Percentiles rank a stretch among this genome's conserved stretches.
These are phyloP conservation scores for Pulicaria dysenterica DNA, from an alignment of 129 eudicot species.

Conservation along the genomic window DNA sequence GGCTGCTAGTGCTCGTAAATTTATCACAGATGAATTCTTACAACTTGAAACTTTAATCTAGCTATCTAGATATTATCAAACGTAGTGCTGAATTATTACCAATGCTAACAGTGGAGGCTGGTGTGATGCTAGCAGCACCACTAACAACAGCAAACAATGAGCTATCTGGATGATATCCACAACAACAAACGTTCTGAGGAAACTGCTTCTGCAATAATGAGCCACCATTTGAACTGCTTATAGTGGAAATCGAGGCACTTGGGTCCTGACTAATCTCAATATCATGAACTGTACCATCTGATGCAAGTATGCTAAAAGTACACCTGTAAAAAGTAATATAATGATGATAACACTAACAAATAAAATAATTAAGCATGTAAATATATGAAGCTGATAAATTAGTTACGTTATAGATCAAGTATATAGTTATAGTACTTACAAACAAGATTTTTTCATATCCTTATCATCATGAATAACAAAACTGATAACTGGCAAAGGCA, in stretches of 20 bases:
- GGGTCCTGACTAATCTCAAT: constrained; percentile 89
- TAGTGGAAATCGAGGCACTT: constrained; percentile 60
- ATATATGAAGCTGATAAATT: constrained; percentile 16
- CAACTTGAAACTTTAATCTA: background rate
- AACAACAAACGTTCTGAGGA: constrained; percentile 60
- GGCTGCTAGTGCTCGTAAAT: constrained; percentile 16
- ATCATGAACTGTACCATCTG: constrained; percentile 80
- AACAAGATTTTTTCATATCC: constrained; percentile 49
- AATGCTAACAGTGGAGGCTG: constrained; percentile 36
- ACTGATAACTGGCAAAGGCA: constrained; percentile 63
- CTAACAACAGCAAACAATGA: constrained; percentile 68
- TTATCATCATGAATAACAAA: constrained; percentile 53
- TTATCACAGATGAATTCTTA: constrained; percentile 1
- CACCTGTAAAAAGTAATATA: constrained; percentile 56
- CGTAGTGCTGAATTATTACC: constrained; percentile 44
- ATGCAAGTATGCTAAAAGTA: constrained; percentile 71
- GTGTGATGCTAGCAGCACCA: constrained; percentile 48
- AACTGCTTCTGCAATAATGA: constrained; percentile 48
- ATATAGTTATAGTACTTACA: constrained; percentile 53
- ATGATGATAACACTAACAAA: background rate
- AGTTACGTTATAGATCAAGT: constrained; percentile 4
- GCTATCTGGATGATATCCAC: constrained; percentile 59
- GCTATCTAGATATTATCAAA: background rate
- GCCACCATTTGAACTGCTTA: constrained; percentile 39
- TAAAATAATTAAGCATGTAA: constrained; percentile 6